These are phyloP conservation scores for Mycena capillaripes DNA, from an alignment of 768 basidiomycete genomes.

Conservation along the genomic window DNA sequence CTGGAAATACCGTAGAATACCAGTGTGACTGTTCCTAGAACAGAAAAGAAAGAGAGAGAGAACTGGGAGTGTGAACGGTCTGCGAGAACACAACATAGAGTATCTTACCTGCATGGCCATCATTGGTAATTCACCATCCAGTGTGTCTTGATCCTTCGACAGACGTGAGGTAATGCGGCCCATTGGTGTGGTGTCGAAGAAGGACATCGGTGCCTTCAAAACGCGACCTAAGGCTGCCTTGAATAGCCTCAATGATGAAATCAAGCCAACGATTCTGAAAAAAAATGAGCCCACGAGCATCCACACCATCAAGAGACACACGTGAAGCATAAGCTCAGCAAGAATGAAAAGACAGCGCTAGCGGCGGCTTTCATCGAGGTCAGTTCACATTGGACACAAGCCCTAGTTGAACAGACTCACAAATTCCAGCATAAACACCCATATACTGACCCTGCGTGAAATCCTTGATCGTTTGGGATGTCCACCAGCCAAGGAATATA, in stretches of 20 bases:
- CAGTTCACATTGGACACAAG: not conserved
- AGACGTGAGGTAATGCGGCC: conserved; percentile 70
- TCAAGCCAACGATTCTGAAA: conserved; percentile 52
- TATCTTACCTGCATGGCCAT: conserved; percentile 50
- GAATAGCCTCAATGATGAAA: conserved; percentile 64
- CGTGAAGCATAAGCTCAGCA: conserved; percentile 64
- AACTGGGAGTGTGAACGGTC: conserved; percentile 47
- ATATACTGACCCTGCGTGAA: conserved; percentile 78
- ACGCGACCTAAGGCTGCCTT: conserved; percentile 67
- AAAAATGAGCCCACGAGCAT: not conserved
- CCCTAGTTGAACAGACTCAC: conserved; percentile 8
- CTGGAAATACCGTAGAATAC: conserved; percentile 65
- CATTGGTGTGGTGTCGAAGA: conserved; percentile 81
- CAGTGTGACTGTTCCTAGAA: conserved; percentile 68
- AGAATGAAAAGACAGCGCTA: conserved; percentile 65
- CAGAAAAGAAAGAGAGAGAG: conserved; percentile 53
- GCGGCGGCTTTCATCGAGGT: conserved; percentile 51
- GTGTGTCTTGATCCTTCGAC: conserved; percentile 72
- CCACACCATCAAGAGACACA: conserved; percentile 44
- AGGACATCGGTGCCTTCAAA: conserved; percentile 70
- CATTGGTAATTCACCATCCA: conserved; percentile 64
- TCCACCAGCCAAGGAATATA: conserved; percentile 83
- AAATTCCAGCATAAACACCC: conserved; percentile 62
- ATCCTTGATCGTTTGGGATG: conserved; percentile 61
- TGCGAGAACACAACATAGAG: not conserved